These are phyloP conservation scores for Pistacia atlantica DNA, from an alignment of 345 rosid species.

Conservation along the genomic window DNA sequence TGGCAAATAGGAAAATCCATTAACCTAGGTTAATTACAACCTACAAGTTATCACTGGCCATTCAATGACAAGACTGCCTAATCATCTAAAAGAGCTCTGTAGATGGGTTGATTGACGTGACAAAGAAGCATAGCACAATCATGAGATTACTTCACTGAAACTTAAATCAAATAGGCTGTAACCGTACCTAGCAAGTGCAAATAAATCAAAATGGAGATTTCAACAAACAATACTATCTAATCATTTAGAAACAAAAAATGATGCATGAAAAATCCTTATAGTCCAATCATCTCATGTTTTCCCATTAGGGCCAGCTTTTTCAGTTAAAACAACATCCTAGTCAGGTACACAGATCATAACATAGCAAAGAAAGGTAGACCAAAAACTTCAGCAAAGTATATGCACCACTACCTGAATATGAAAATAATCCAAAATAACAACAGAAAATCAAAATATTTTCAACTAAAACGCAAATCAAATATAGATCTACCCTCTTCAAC, in stretches of 20 bases:
- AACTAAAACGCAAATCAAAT: not conserved
- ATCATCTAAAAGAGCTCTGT: not conserved
- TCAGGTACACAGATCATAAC: not conserved
- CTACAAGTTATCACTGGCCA: not conserved
- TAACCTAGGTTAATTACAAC: too few species aligned
- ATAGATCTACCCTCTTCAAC: not conserved
- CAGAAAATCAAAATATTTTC: not conserved
- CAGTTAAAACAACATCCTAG: not conserved
- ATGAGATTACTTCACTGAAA: conserved; percentile 4
- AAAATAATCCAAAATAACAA: not conserved
- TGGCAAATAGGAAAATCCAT: too few species aligned
- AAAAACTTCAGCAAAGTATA: not conserved
- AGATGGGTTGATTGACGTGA: not conserved
- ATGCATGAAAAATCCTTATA: not conserved
- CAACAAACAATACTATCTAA: not conserved
- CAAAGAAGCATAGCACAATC: not conserved
- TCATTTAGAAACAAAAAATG: not conserved
- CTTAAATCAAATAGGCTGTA: not conserved
- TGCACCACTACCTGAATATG: not conserved
- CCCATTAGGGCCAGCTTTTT: not conserved
- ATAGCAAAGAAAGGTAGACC: too few species aligned
- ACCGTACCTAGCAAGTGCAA: not conserved
- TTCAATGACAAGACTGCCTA: not conserved
- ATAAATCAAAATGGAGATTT: not conserved
- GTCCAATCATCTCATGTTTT: not conserved